A percentile compares a stretch with the other conserved stretches of the same genome.
Conservation (phyloP, 2,329 filamentous ascomycete species). For the Didymella sp. region DNA sequence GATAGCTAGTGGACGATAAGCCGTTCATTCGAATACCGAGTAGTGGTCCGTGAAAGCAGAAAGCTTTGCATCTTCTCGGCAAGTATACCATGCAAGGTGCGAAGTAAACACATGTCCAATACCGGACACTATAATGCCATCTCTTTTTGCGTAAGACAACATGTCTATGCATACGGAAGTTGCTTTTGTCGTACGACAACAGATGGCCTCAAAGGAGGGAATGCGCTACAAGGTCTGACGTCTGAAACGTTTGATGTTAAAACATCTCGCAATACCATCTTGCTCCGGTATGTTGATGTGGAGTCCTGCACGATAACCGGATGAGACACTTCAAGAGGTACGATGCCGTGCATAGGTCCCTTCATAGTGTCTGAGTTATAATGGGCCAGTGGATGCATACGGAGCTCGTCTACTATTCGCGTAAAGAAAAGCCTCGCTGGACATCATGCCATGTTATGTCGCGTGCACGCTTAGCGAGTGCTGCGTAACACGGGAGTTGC, state of each 20-base stretch:
- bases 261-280: conserved; percentile 3
- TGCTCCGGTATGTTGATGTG: neutral
- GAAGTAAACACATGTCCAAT: neutral
- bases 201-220: neutral
- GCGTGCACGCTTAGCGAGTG: conserved; percentile 7
- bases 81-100: neutral
- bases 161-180: neutral
- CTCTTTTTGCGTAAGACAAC: neutral
- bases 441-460: conserved; percentile 6
- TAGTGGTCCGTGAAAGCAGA: neutral
- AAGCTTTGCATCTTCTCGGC: neutral
- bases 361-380: conserved; percentile 4
- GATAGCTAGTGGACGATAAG: neutral
- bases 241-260: conserved; percentile 7
- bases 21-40: no score
- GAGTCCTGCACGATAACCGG: conserved; percentile 2
- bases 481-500: neutral
- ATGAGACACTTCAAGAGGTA: neutral
- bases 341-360: neutral
- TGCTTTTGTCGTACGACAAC: neutral
- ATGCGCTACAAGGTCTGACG: neutral
- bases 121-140: neutral
- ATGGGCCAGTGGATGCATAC: conserved; percentile 1
- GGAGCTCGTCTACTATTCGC: conserved; percentile 6
- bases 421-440: neutral